Conservation (phyloP, 352 stramenopile species). For the Phytophthora niederhauseri region DNA sequence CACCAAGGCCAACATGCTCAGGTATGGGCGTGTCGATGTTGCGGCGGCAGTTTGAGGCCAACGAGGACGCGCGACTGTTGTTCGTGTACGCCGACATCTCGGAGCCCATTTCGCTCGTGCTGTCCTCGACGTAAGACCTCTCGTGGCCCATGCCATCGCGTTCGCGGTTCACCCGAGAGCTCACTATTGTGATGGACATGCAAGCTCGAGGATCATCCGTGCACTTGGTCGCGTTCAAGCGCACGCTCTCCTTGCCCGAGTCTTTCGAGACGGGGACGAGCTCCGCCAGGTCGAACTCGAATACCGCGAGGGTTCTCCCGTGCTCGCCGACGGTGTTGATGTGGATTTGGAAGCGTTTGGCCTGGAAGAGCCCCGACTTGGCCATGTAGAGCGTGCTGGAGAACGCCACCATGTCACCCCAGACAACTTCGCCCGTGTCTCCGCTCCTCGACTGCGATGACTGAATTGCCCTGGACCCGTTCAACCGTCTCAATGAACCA, state of each 20-base stretch:
- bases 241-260: conserved; percentile 66
- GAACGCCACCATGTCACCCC: conserved; percentile 78
- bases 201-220: conserved; percentile 57
- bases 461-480: conserved; percentile 32
- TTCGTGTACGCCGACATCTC: conserved; percentile 65
- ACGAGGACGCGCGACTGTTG: conserved; percentile 56
- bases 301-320: conserved; percentile 59
- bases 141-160: conserved; percentile 20
- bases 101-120: conserved; percentile 50
- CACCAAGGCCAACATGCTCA: conserved; percentile 9
- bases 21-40: conserved; percentile 21
- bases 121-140: conserved; percentile 55
- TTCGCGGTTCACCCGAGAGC: conserved; percentile 45
- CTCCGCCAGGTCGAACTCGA: conserved; percentile 75
- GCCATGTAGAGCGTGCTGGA: conserved; percentile 78
- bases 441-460: conserved; percentile 30
- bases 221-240: conserved; percentile 62
- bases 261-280: conserved; percentile 67
- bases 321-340: conserved; percentile 47
- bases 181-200: conserved; percentile 67
- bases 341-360: conserved; percentile 72
- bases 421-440: conserved; percentile 62
- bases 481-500: conserved; percentile 34
- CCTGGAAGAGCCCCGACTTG: conserved; percentile 74
- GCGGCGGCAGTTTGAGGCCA: conserved; percentile 34